phyloP scores from a whole-genome alignment of 2,329 filamentous ascomycete genomes.

The Apiospora pterosperma region DNA sequence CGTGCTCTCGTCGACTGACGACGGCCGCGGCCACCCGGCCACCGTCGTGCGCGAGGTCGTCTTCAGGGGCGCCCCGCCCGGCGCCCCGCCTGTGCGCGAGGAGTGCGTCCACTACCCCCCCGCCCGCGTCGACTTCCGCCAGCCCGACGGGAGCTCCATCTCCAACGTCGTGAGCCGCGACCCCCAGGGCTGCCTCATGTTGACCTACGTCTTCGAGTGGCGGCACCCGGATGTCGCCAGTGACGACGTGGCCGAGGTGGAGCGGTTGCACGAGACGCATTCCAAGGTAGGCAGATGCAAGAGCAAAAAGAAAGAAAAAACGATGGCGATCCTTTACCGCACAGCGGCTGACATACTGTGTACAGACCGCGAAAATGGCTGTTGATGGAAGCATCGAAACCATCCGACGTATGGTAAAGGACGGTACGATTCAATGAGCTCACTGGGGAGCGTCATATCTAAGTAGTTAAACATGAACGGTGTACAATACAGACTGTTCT shows the following conservation, averaged over 20 bases:
- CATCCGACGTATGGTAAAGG: slow-evolving; percentile 22
- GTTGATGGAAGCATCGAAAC: slow-evolving; percentile 28
- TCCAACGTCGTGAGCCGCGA: slow-evolving; percentile 30
- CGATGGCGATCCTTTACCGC: not conserved
- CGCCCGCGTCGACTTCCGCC: slow-evolving; percentile 30
- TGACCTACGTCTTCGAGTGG: slow-evolving; percentile 36
- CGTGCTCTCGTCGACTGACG: slow-evolving; percentile 26
- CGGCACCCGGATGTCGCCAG: slow-evolving; percentile 24
- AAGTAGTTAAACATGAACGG: too few relatives aligned
- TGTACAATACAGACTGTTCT: too few relatives aligned
- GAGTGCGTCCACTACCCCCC: slow-evolving; percentile 28
- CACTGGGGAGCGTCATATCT: too few relatives aligned
- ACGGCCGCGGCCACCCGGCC: slow-evolving; percentile 8
- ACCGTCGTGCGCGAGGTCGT: slow-evolving; percentile 25
- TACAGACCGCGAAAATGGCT: slow-evolving; percentile 23
- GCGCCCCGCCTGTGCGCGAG: slow-evolving; percentile 20
- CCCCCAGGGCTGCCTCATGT: slow-evolving; percentile 23
- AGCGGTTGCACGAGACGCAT: slow-evolving; percentile 20
- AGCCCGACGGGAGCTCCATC: slow-evolving; percentile 32
- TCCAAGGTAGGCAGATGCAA: slow-evolving; percentile 19
- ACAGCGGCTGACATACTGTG: slow-evolving; percentile 2
- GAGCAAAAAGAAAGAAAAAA: not conserved
- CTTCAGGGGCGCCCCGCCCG: slow-evolving; percentile 17
- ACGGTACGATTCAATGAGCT: slow-evolving; percentile 19
- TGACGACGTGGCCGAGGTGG: slow-evolving; percentile 21